Base-by-base conservation (phyloP, 345 rosid species). In the Populus nigra region DNA sequence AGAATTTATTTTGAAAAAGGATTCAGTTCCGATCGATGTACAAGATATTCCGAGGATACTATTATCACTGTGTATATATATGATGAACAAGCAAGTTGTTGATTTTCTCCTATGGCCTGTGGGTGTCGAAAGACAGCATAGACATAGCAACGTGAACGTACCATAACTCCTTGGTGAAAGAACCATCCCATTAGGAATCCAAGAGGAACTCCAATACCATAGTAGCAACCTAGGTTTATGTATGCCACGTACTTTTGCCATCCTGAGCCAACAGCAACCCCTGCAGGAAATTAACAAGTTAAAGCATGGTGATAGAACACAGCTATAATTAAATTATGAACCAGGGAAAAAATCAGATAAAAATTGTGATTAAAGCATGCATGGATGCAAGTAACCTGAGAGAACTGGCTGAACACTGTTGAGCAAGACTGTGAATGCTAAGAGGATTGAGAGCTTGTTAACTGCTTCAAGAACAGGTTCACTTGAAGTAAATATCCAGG, bases 181-280 rank as follows among this genome's bases (percentile, higher is more conserved):
- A 17, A 82, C 99, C 99, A 95, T 17, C 99, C 99, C 97, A 93
- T 95, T 23, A 89, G 10, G 69, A 91, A 83, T 49, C 99, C 98
- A 33, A 95, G 80, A 1, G 99, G 99, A 63, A 86, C 87, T 0
- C 99, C 99, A 31, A 93, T 74, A 72, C 85, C 41, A 73, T 95
- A 95, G 68, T 91, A 93, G 86, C 96, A 91, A 20, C 96, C 98
- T 80, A 95, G 83, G 83, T 95, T 95, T 78, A 95, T 88, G 81
- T 92, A 95, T 0, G 98, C 99, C 76, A 93, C 94, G 13, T 87
- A 88, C 2, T 94, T 88, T 84, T 93, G 98, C 98, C 97, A 96
- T 8, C 99, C 99, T 7, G 98, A 96, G 62, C 99, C 99, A 61
- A 96, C 92, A 8, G 99, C 98, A 39, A 96, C 98, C 61, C 99